Conservation (phyloP, 116 monocot species). For the Zostera marina region DNA sequence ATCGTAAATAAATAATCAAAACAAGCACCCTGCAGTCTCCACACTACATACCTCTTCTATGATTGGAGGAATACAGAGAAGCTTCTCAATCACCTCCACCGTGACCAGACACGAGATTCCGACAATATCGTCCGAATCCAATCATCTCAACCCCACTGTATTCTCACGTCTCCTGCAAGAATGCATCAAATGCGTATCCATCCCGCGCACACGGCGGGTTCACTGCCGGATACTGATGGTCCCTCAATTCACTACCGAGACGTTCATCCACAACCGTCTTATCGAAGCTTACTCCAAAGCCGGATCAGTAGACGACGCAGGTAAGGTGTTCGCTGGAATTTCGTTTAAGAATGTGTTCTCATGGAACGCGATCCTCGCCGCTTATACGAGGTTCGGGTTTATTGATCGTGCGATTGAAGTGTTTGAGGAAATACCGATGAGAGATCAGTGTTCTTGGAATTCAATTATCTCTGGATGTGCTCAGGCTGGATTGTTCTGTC, state of each 20-base stretch:
- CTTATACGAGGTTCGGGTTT: slow-evolving; percentile 10
- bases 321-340: slow-evolving; percentile 34
- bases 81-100: not conserved
- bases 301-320: slow-evolving; percentile 15
- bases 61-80: not conserved
- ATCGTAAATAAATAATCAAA: no score
- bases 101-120: not conserved
- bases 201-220: slow-evolving; percentile 9
- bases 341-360: slow-evolving; percentile 31
- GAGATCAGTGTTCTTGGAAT: slow-evolving; percentile 75
- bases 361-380: slow-evolving; percentile 35
- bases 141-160: slow-evolving; percentile 24
- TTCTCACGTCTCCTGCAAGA: slow-evolving; percentile 40
- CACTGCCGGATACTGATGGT: slow-evolving; percentile 36
- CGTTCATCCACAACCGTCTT: slow-evolving; percentile 63
- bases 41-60: not conserved
- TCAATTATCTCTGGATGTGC: slow-evolving; percentile 52
- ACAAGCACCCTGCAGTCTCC: not conserved
- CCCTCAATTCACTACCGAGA: slow-evolving; percentile 34
- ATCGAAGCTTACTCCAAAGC: slow-evolving; percentile 40
- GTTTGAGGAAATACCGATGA: slow-evolving; percentile 28
- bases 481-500: slow-evolving; percentile 28
- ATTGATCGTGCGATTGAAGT: slow-evolving; percentile 19
- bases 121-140: slow-evolving; percentile 1
- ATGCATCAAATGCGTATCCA: slow-evolving; percentile 23